Percentiles rank a stretch among this genome's conserved stretches.
Evolutionary conservation across 1,284 basidiomycete species (phyloP).

Genomic region (Psilocybe mexicana): DNA sequence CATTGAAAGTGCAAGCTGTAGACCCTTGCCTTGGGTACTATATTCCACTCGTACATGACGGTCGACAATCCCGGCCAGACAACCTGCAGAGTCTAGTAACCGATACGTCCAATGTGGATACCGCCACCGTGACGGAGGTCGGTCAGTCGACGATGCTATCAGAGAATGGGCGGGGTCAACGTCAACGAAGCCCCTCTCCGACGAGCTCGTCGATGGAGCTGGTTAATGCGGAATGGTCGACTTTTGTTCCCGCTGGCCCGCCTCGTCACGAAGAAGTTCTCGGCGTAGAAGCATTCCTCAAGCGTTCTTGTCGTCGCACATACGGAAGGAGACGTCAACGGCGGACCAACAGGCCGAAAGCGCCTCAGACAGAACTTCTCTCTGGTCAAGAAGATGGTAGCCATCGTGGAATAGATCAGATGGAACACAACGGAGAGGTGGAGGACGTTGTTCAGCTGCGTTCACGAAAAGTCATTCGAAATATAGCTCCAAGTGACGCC

Average conservation of each 20-base stretch:
- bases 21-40: conserved; percentile 38
- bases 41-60: background rate
- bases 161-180: too few species aligned
- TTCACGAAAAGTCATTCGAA: conserved; percentile 11
- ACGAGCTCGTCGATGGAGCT: background rate
- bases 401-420: background rate
- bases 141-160: background rate
- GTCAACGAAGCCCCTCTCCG: background rate
- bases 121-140: background rate
- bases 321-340: conserved; percentile 9
- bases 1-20: conserved; percentile 23
- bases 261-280: background rate
- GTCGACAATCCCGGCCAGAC: background rate
- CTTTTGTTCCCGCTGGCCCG: background rate
- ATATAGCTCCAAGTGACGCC: background rate
- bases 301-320: conserved; percentile 18
- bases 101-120: too few species aligned
- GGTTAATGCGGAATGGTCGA: conserved; percentile 1
- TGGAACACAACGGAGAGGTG: background rate
- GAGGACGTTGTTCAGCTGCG: conserved; percentile 12
- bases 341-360: conserved; percentile 16
- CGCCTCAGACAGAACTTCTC: conserved; percentile 1
- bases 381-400: background rate
- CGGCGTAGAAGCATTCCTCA: conserved; percentile 29
- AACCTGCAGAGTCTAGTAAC: background rate